Evolutionary conservation across 352 stramenopile species (phyloP), one percentile per base, ranked within the genome.

Genomic region (Globisporangium alternatum): DNA sequence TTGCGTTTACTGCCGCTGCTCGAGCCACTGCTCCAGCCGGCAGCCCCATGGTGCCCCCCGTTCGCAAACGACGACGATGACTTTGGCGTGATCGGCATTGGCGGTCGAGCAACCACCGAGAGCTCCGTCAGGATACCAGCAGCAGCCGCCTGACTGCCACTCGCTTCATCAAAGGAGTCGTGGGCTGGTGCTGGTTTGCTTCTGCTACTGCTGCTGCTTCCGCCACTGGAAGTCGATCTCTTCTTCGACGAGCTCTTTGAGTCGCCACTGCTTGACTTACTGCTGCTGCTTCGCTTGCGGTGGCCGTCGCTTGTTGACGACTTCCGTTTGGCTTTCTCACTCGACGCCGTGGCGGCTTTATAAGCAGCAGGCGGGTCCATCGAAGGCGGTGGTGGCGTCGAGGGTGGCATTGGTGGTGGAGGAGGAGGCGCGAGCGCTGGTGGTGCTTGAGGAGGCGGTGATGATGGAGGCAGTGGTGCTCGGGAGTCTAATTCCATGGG

Each of bases 1-100:
- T 83, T 90, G 55, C 84, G 77, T 64, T 92, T 93, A 19, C 70
- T 68, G 48, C 69, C 59, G 22, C 49, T 65, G 41, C 62, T 71
- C 30, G 69, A 56, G 7, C 62, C 66, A 68, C 66, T 76, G 25
- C 62, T 61, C 52, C 31, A 44, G 66, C 22, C 30, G 31, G 33
- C 37, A 13, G 39, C 39, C 4, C 13, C 39, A n/a, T 5, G 12
- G 19, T 60, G 30, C 37, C 49, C 37, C 6, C 25, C 37, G 13
- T 56, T 60, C 35, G 19, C 25, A 44, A 28, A 60, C 22, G 28
- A 25, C 17, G 28, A 56, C 37, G 39, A 53, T 1, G 56, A 69
- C 19, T 59, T 70, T 15, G 78, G 60, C 4, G 71, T 76, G 6
- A 72, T 57, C 10, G 81, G 77, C 41, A 91, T 69, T 3, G 71